Conservation (phyloP, 164 flowering plant genomes). For the grape (Vitis vinifera) region ASM3070453v1 NC_081815.1:1156001-1156500, state of each 20-base stretch:
- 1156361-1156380: neutral
- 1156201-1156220: neutral
- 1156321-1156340: no score
- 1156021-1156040: constrained; percentile 18
- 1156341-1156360: no score
- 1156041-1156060: neutral
- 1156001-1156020: constrained; percentile 1
- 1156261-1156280: constrained; percentile 28
- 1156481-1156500: no score
- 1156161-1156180: neutral
- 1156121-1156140: constrained; percentile 27
- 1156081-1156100: constrained; percentile 35
- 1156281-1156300: constrained; percentile 16
- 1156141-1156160: constrained; percentile 3
- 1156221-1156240: constrained; percentile 1
- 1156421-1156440: neutral
- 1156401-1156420: neutral
- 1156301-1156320: constrained; percentile 14
- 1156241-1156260: constrained; percentile 30
- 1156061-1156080: constrained; percentile 29
- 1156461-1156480: no score
- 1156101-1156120: constrained; percentile 43
- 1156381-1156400: neutral
- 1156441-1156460: neutral
- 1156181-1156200: neutral